Evolutionary conservation across 768 basidiomycete genomes (phyloP).

Genomic region (Cyclocybe cylindracea): DNA sequence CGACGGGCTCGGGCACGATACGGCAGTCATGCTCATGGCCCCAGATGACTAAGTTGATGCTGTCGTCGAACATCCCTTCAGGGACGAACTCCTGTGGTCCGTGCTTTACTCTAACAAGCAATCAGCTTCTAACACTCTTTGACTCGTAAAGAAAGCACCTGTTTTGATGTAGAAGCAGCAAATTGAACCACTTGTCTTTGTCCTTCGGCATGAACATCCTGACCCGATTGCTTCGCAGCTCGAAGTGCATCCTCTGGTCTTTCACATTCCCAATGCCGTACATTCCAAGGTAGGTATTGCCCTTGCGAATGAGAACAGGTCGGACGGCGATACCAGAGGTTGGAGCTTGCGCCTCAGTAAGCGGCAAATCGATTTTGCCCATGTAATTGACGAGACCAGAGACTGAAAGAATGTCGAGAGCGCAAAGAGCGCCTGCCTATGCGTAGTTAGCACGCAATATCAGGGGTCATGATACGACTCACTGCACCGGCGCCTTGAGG

Average conservation of each 20-base stretch:
- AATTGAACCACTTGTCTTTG: constrained; percentile 93
- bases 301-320: constrained; percentile 91
- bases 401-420: constrained; percentile 92
- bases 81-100: constrained; percentile 94
- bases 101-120: constrained; percentile 74
- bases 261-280: constrained; percentile 98
- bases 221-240: constrained; percentile 90
- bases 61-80: constrained; percentile 97
- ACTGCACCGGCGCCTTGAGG: constrained; percentile 95
- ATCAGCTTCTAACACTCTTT: neutral
- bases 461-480: constrained; percentile 26
- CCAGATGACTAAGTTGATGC: constrained; percentile 92
- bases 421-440: constrained; percentile 93
- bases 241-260: constrained; percentile 95
- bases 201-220: constrained; percentile 95
- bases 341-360: constrained; percentile 62
- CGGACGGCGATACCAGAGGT: constrained; percentile 80
- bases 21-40: constrained; percentile 99
- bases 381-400: constrained; percentile 96
- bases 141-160: constrained; percentile 51
- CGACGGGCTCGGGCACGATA: constrained; percentile 86
- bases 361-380: constrained; percentile 89
- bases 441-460: neutral
- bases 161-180: constrained; percentile 94
- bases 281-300: constrained; percentile 81